Percentiles rank a stretch among this genome's conserved stretches.
These are phyloP conservation scores for Glonium stellatum DNA, from an alignment of 495 filamentous ascomycete species.

Conservation along the genomic window DNA sequence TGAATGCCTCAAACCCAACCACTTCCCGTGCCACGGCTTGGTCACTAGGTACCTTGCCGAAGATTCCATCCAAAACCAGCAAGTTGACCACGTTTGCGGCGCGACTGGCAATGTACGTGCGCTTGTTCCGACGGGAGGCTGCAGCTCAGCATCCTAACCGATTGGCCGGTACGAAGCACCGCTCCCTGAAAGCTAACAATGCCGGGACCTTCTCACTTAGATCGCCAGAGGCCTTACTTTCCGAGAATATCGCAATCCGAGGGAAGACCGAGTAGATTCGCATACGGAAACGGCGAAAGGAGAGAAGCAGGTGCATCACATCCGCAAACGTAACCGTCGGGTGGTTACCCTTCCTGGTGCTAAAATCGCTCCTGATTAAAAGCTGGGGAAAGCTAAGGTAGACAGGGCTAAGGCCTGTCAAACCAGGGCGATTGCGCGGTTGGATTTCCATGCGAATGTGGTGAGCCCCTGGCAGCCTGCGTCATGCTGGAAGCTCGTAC, in stretches of 20 bases:
- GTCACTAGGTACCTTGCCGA: constrained; percentile 12
- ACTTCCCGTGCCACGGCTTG: background rate
- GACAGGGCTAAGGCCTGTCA: constrained; percentile 1
- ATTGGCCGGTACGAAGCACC: constrained; percentile 14
- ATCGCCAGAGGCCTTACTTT: background rate
- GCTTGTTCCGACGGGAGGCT: constrained; percentile 20
- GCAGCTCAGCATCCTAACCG: constrained; percentile 22
- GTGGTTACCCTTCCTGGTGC: background rate
- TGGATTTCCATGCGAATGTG: constrained; percentile 1
- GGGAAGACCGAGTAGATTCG: background rate
- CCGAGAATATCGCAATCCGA: background rate
- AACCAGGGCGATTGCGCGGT: constrained; percentile 4
- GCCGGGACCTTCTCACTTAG: background rate
- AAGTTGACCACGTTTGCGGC: constrained; percentile 26
- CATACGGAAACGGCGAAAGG: background rate
- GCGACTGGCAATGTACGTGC: constrained; percentile 18
- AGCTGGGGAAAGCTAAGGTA: constrained; percentile 4
- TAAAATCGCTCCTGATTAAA: background rate
- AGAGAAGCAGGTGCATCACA: background rate
- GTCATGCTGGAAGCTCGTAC: constrained; percentile 8
- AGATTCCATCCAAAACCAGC: constrained; percentile 7
- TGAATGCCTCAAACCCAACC: constrained; percentile 11
- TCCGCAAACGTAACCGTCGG: background rate
- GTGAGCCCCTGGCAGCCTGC: constrained; percentile 3
- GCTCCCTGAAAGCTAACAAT: background rate